Evolutionary conservation across 305 asterid genomes (phyloP).

Genomic region (Vinca major): DNA sequence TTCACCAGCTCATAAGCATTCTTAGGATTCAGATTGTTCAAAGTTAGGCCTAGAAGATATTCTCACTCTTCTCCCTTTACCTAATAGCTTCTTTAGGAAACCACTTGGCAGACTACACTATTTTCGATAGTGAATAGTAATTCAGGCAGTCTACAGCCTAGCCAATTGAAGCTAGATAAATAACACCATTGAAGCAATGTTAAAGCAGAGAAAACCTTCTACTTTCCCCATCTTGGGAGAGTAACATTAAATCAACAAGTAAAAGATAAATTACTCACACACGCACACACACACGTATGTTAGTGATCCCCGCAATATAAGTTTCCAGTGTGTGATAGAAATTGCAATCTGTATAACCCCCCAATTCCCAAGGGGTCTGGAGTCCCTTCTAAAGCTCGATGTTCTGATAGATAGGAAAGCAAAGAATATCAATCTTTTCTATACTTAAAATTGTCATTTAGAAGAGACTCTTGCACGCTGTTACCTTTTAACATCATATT

Average conservation of each 20-base stretch:
- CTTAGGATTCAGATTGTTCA: not conserved
- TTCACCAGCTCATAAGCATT: slow-evolving; percentile 11
- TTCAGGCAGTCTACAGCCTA: not conserved
- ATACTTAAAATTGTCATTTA: not conserved
- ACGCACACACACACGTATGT: too few species aligned
- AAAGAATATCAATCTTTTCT: not conserved
- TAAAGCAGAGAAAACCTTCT: not conserved
- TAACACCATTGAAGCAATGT: not conserved
- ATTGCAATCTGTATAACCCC: not conserved
- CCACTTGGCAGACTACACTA: not conserved
- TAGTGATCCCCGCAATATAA: not conserved
- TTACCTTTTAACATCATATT: not conserved
- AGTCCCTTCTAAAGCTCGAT: not conserved
- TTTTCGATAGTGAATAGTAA: not conserved
- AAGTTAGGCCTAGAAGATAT: not conserved
- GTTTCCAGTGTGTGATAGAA: too few species aligned
- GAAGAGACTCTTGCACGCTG: not conserved
- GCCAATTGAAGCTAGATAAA: not conserved
- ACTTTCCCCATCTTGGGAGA: not conserved
- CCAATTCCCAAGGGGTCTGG: not conserved
- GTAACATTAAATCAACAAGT: not conserved
- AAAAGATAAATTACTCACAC: not conserved
- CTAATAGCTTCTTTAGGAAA: not conserved
- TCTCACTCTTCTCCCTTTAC: not conserved
- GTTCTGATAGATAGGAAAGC: not conserved